Evolutionary conservation across 495 filamentous ascomycete species (phyloP).

Genomic region (Schizothecium vesticola): DNA sequence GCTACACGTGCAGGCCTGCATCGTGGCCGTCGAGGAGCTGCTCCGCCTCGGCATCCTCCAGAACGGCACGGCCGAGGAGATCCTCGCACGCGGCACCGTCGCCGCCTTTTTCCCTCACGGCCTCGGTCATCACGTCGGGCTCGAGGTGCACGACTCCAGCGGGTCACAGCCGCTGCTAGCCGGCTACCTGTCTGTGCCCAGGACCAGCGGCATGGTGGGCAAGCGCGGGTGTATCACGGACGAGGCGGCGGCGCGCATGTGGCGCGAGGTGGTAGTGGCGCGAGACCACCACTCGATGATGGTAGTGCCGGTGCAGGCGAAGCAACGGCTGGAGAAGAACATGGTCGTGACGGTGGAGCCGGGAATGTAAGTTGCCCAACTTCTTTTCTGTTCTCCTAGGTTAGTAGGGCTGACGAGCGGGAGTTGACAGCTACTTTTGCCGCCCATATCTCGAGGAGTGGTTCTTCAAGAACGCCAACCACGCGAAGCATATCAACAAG

Average conservation of each 20-base stretch:
- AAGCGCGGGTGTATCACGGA: constrained; percentile 23
- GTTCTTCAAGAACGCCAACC: constrained; percentile 56
- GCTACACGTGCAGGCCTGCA: constrained; percentile 64
- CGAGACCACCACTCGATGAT: not conserved
- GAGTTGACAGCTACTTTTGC: constrained; percentile 53
- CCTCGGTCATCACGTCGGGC: constrained; percentile 79
- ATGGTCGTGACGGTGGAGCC: constrained; percentile 88
- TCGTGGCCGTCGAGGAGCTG: constrained; percentile 66
- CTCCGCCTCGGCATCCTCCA: constrained; percentile 61
- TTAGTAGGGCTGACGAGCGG: not conserved
- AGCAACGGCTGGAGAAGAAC: constrained; percentile 51
- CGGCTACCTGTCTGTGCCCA: not conserved
- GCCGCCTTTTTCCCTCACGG: constrained; percentile 89
- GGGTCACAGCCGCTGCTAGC: constrained; percentile 24
- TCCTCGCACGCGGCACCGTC: constrained; percentile 61
- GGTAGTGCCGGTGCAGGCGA: constrained; percentile 1
- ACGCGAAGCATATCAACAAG: constrained; percentile 67
- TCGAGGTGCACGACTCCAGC: constrained; percentile 83
- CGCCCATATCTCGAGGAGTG: constrained; percentile 54
- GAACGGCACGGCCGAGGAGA: constrained; percentile 55
- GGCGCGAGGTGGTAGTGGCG: constrained; percentile 13
- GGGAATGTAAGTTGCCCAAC: constrained; percentile 53
- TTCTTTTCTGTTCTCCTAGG: not conserved
- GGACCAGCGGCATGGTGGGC: not conserved
- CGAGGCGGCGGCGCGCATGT: constrained; percentile 17